Base-by-base conservation (phyloP, 1,284 basidiomycete species). In the Grifola frondosa region DNA sequence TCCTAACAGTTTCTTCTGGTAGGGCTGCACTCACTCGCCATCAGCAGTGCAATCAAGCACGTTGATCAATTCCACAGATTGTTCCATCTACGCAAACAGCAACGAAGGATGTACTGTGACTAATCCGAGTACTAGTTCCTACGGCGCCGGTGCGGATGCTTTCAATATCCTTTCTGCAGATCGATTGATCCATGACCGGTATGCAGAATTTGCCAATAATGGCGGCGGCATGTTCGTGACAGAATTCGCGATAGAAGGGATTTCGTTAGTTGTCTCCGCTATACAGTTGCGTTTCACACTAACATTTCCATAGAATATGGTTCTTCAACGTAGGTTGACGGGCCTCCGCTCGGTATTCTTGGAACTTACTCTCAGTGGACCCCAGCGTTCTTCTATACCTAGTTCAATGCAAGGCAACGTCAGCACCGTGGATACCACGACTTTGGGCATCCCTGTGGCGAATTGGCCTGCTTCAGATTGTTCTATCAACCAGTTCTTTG, bases 141-240 rank as follows among this genome's bases (percentile, higher is more conserved):
- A 85, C 53, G 88, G 86, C 17, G 68, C 70, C 41, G 56, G 53
- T 54, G 33, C 29, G 54, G 19, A 3, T 25, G 17, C 33, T 28
- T n/a, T n/a, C n/a, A n/a, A n/a, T n/a, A n/a, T n/a, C n/a, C n/a
- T n/a, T n/a, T n/a, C n/a, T n/a, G n/a, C n/a, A n/a, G n/a, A n/a
- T n/a, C n/a, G n/a, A 24, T 26, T 37, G 29, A 44, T 28, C 23
- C 33, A n/a, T 24, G n/a, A n/a, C n/a, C n/a, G 30, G 35, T 29
- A 39, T 39, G 24, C 46, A 26, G 78, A 64, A 2, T 90, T 91
- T 57, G 79, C 81, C 6, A 63, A 64, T 4, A 73, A 71, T 4
- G 78, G 79, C 11, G 88, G 88, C 22, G 88, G 88, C 12, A 73
- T 86, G 13, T 90, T 76, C 52, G 79, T 88, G 20, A 81, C 84